Percentiles rank a stretch among this genome's conserved stretches.
phyloP scores from a whole-genome alignment of 2,329 filamentous ascomycete species.

The Knufia petricola region DNA sequence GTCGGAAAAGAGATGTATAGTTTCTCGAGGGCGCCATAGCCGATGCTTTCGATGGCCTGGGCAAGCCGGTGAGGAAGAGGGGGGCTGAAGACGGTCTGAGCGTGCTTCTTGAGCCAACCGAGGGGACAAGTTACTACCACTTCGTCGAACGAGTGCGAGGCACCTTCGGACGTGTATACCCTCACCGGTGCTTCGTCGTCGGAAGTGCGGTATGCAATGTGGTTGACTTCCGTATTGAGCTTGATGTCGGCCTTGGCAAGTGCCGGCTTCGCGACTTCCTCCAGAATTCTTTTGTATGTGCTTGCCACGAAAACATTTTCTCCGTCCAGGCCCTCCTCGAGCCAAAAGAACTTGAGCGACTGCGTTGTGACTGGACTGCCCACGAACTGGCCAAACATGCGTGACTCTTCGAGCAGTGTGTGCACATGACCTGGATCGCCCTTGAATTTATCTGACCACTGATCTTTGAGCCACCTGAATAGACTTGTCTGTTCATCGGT shows the following conservation, averaged over 20 bases:
- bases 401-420: constrained; percentile 42
- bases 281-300: constrained; percentile 50
- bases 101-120: constrained; percentile 42
- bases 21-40: constrained; percentile 39
- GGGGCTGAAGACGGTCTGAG: constrained; percentile 37
- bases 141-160: constrained; percentile 38
- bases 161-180: constrained; percentile 31
- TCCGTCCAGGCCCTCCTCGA: constrained; percentile 58
- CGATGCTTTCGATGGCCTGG: constrained; percentile 39
- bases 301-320: constrained; percentile 55
- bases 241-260: constrained; percentile 40
- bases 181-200: constrained; percentile 33
- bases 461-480: constrained; percentile 47
- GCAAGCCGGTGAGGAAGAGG: constrained; percentile 33
- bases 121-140: constrained; percentile 45
- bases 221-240: constrained; percentile 36
- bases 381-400: constrained; percentile 56
- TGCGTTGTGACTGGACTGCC: constrained; percentile 51
- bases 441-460: constrained; percentile 34
- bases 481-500: constrained; percentile 47
- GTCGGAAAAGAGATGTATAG: constrained; percentile 58
- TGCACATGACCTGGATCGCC: constrained; percentile 32
- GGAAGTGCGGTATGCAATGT: constrained; percentile 27
- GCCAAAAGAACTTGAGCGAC: constrained; percentile 54
- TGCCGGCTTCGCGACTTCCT: constrained; percentile 41